Percentiles rank a stretch among this genome's conserved stretches.
Conservation (phyloP, 257 asterid species). For the Vinca minor region DNA sequence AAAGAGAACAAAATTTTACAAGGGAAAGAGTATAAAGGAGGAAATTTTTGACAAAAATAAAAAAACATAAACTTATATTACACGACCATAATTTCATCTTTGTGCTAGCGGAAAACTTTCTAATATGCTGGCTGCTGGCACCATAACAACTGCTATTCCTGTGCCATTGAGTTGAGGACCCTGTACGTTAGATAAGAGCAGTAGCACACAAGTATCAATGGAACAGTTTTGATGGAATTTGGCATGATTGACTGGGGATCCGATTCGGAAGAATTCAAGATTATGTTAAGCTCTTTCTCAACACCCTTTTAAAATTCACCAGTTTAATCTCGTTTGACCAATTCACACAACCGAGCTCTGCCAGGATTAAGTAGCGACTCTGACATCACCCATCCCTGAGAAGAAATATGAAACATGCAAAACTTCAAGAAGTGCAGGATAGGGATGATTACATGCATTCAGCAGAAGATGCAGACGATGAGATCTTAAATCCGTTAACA, state of each 20-base stretch:
- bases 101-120: too few relatives aligned
- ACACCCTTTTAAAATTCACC: neutral
- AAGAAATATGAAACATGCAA: constrained; percentile 16
- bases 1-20: constrained; percentile 2
- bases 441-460: neutral
- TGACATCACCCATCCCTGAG: constrained; percentile 97
- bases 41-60: neutral
- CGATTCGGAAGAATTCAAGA: constrained; percentile 2
- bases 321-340: constrained; percentile 27
- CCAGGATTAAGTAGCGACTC: constrained; percentile 93
- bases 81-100: neutral
- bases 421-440: constrained; percentile 8
- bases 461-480: neutral
- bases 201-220: too few relatives aligned
- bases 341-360: constrained; percentile 64
- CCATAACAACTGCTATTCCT: too few relatives aligned
- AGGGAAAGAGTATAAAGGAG: neutral
- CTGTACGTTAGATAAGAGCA: too few relatives aligned
- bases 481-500: too few relatives aligned
- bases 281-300: neutral
- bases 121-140: too few relatives aligned
- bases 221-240: too few relatives aligned
- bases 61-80: too few relatives aligned
- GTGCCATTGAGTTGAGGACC: too few relatives aligned
- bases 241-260: constrained; percentile 1